Base-by-base conservation (phyloP, 2,329 filamentous ascomycete species). In the Albophoma yamanashiensis region DNA sequence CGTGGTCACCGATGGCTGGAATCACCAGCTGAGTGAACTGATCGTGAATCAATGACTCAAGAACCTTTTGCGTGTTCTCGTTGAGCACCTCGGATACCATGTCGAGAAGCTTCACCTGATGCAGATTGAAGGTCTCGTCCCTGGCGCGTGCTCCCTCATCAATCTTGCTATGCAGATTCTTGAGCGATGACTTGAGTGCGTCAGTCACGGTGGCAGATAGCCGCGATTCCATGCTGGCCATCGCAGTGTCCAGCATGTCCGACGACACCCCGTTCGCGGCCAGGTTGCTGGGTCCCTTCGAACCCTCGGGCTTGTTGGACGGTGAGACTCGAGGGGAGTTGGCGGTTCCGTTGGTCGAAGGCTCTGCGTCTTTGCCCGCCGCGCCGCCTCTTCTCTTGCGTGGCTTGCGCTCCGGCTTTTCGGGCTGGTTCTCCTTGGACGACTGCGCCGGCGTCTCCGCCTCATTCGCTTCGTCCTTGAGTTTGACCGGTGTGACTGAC, bases 21-120 rank as follows among this genome's bases (percentile, higher is more conserved):
- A 96, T 78, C 53, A 97, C 84, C 17, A 86, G 81, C 59, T 86
- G 81, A 62, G 90, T 83, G 64, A 96, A 90, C 71, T 89, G 89
- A 56, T 86, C 82, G 55, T 85, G 83, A 57, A 96, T 87, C 65
- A 96, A 89, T 62, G 85, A 86, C 62, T 86, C 81, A 43, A 97
- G 81, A 27, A 90, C 89, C 67, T 89, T 87, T 72, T 87, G 81
- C 25, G 83, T 85, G 68, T 86, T 86, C 62, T 82, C 79, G 64
- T 83, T 85, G 56, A 88, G 76, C 40, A 86, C 82, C 40, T 82
- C 76, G 5, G 82, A 84, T 43, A 86, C 82, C 70, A 82, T 78
- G 62, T 83, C 79, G 50, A 86, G 75, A 22, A 86, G 73, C 65
- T 80, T 79, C 22, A 79, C 73, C 67, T 84, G 82, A 61, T 79